Conservation (phyloP, 306 rosid species). For the Calophaca sinica region DNA sequence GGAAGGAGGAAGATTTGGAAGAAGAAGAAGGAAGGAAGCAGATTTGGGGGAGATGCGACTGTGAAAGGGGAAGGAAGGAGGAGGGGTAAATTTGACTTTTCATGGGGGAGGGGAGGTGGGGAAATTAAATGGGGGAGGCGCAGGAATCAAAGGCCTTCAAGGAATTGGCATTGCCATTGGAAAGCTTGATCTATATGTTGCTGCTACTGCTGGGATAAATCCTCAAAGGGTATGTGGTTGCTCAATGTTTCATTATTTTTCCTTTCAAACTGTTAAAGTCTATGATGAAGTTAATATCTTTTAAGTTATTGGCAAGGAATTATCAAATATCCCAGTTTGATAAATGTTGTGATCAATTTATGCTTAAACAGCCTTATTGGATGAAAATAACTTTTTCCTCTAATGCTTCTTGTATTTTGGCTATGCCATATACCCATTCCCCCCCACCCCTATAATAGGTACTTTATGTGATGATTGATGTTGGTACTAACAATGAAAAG, state of each 20-base stretch:
- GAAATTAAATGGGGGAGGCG: no score
- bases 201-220: constrained; percentile 99
- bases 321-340: constrained; percentile 26
- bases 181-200: constrained; percentile 95
- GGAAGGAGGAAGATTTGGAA: no score
- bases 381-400: not conserved
- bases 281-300: constrained; percentile 8
- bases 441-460: constrained; percentile 65
- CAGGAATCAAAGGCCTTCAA: no score
- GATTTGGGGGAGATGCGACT: no score
- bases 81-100: no score
- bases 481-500: constrained; percentile 93
- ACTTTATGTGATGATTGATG: constrained; percentile 98
- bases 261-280: constrained; percentile 33
- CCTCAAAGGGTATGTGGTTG: constrained; percentile 85
- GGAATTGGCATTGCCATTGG: constrained; percentile 97
- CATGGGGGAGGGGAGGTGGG: no score
- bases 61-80: no score
- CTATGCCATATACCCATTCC: constrained; percentile 4
- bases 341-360: constrained; percentile 32
- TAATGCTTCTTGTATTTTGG: constrained; percentile 32
- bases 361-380: constrained; percentile 30
- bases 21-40: no score
- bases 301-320: constrained; percentile 21
- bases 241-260: constrained; percentile 28